A percentile compares a stretch with the other conserved stretches of the same genome.
Evolutionary conservation across 75 land plant genomes (phyloP).

Genomic region (Cryptomeria japonica): DNA sequence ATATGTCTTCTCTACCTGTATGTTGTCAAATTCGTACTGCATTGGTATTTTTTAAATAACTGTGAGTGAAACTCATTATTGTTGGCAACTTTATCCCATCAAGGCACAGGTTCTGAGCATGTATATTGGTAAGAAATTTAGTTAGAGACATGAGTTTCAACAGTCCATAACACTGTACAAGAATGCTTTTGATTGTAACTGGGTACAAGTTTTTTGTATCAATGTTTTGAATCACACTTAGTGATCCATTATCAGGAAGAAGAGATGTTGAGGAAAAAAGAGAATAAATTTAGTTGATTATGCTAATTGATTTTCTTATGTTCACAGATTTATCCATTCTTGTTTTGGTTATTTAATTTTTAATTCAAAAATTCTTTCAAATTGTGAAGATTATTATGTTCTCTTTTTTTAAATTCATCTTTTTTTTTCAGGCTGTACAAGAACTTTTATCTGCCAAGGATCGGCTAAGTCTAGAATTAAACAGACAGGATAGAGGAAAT

Average conservation of each 20-base stretch:
- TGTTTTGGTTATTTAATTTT: not conserved
- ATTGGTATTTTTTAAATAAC: not conserved
- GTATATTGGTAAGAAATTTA: not conserved
- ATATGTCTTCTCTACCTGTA: not conserved
- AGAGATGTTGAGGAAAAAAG: too few species aligned
- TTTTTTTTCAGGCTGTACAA: slow-evolving; percentile 63
- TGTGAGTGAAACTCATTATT: not conserved
- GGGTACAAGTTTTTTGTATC: too few species aligned
- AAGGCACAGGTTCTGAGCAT: not conserved
- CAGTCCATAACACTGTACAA: too few species aligned
- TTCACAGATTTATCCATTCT: not conserved
- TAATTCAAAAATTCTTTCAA: not conserved
- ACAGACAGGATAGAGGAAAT: slow-evolving; percentile 14
- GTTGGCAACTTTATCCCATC: not conserved
- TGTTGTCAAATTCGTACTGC: not conserved
- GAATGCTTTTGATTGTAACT: too few species aligned
- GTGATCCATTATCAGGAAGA: too few species aligned
- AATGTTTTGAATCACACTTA: too few species aligned
- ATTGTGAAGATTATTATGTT: not conserved
- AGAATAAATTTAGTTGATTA: not conserved
- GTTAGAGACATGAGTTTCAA: not conserved
- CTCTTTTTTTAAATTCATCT: not conserved
- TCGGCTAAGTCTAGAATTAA: slow-evolving; percentile 22
- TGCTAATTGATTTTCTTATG: not conserved
- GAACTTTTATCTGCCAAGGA: slow-evolving; percentile 58